Evolutionary conservation across 257 asterid genomes (phyloP).

Genomic region (Eucommia ulmoides): DNA sequence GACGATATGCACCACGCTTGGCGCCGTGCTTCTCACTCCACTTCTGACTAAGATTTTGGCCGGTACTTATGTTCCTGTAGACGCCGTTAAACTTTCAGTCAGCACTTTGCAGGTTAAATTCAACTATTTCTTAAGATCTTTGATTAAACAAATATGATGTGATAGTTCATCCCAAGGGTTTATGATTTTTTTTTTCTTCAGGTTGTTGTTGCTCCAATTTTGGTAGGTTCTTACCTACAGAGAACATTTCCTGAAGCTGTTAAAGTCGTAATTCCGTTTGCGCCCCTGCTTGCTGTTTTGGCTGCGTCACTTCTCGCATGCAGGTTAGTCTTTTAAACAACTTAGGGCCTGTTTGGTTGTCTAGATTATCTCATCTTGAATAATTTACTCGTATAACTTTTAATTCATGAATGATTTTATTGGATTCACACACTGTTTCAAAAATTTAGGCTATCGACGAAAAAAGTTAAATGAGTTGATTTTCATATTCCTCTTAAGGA

Average conservation of each 20-base stretch:
- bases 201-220: slow-evolving; percentile 96
- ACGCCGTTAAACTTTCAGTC: slow-evolving; percentile 59
- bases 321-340: too few relatives aligned
- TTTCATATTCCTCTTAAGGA: too few relatives aligned
- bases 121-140: too few relatives aligned
- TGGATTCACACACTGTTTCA: too few relatives aligned
- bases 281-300: slow-evolving; percentile 71
- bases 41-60: slow-evolving; percentile 64
- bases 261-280: slow-evolving; percentile 44
- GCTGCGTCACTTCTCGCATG: slow-evolving; percentile 70
- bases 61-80: slow-evolving; percentile 74
- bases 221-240: slow-evolving; percentile 69
- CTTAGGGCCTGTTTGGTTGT: too few relatives aligned
- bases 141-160: too few relatives aligned
- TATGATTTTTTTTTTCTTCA: slow-evolving; percentile 9
- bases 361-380: too few relatives aligned
- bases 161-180: too few relatives aligned
- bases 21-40: slow-evolving; percentile 87
- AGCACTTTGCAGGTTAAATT: slow-evolving; percentile 96
- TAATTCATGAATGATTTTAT: too few relatives aligned
- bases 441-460: too few relatives aligned
- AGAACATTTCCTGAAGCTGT: slow-evolving; percentile 49
- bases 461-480: too few relatives aligned
- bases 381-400: too few relatives aligned
- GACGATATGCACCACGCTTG: slow-evolving; percentile 81